Percentiles rank a stretch among this genome's conserved stretches.
phyloP scores from a whole-genome alignment of 2,329 filamentous ascomycete genomes.

The Sarocladiaceae sp. region DNA sequence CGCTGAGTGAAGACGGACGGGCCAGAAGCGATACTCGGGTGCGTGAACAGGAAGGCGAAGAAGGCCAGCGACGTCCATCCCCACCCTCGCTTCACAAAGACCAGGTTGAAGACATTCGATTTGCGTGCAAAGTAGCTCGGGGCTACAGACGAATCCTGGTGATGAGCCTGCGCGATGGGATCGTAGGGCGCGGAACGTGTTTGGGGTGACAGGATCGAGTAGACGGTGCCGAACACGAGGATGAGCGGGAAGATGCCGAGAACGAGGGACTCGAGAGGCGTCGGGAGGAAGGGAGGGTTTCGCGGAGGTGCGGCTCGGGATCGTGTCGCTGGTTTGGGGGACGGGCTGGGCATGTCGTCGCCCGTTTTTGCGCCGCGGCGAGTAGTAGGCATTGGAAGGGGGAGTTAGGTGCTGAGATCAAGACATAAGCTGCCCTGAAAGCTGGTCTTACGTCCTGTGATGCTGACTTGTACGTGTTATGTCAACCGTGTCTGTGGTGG shows the following conservation, averaged over 20 bases:
- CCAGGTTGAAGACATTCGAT: constrained; percentile 81
- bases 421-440: not conserved
- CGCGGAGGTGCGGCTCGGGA: constrained; percentile 22
- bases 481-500: no score
- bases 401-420: not conserved
- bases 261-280: constrained; percentile 57
- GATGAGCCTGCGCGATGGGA: constrained; percentile 55
- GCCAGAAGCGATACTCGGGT: constrained; percentile 42
- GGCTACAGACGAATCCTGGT: constrained; percentile 44
- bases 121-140: constrained; percentile 92
- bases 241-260: constrained; percentile 70
- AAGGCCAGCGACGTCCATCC: constrained; percentile 80
- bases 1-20: constrained; percentile 20
- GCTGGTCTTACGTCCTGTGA: no score
- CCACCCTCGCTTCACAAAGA: constrained; percentile 96
- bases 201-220: constrained; percentile 68
- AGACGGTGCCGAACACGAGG: constrained; percentile 75
- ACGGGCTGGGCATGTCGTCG: not conserved
- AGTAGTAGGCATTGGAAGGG: constrained; percentile 11
- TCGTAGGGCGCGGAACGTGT: constrained; percentile 61
- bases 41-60: constrained; percentile 59
- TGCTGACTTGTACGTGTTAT: no score
- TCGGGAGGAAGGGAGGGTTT: constrained; percentile 59
- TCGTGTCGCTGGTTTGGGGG: constrained; percentile 2
- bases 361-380: constrained; percentile 11